Evolutionary conservation across 345 rosid genomes (phyloP), one percentile per base, ranked within the genome.

Genomic region (Camelina laxa): DNA sequence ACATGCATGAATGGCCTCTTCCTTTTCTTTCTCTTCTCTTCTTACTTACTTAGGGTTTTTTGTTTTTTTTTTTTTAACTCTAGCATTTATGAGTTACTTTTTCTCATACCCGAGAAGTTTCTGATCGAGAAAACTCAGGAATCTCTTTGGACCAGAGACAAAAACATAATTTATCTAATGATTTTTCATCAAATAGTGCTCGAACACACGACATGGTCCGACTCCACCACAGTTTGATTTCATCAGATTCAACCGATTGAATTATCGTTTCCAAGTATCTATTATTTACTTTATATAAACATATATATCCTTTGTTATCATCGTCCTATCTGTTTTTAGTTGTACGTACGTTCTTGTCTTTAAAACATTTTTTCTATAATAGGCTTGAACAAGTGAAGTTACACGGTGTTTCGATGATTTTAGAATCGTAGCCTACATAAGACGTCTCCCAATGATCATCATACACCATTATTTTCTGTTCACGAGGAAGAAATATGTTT

Each of bases 1-100:
- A 66, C 81, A 78, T 78, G 77, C 77, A 72, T 72, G 76, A 72
- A 77, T 78, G 72, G 47, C 58, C 51, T 41, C 50, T 24, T 67
- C 30, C 35, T 27, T 75, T 56, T 44, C 24, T 53, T 45, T 53
- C 56, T 68, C 41, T 35, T 74, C 67, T 38, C 41, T 38, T 38
- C 13, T 48, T 57, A 65, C 11, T 47, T 56, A 65, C 57, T 65
- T 65, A 30, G 51, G 70, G 14, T 50, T 60, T 30, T 60, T 49
- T 17, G 7, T 16, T 16, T 24, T n/a, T 60, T 67, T 15, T 67
- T 49, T 17, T n/a, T 16, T 48, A 38, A 9, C 27, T 56, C 22
- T 6, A 9, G 41, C 64, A 61, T 41, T 61, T 61, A 61, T 22
- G 21, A 61, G 5, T 17, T 59, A n/a, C 12, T 53, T 53, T 35